phyloP scores from a whole-genome alignment of 2,329 filamentous ascomycete genomes.

The Fusarium sp. region DNA sequence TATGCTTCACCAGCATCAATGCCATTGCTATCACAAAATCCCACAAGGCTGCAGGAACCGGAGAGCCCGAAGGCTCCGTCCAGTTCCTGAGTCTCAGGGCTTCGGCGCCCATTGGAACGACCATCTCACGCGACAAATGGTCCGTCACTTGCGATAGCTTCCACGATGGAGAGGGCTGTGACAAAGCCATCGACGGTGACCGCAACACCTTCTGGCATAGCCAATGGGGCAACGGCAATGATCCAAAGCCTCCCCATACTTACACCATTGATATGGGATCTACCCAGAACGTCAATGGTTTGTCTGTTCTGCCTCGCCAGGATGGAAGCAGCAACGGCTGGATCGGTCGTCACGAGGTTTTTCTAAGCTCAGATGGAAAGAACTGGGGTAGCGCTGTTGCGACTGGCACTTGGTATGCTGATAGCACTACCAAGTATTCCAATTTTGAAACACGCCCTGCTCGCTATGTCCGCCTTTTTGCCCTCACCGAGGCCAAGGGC shows the following conservation, averaged over 20 bases:
- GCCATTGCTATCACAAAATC: background rate
- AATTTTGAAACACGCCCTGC: constrained; percentile 31
- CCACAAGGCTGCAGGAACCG: background rate
- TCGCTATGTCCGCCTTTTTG: constrained; percentile 24
- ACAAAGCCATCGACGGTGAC: constrained; percentile 28
- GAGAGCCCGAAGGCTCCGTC: background rate
- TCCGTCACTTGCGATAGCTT: constrained; percentile 26
- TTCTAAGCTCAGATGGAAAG: constrained; percentile 22
- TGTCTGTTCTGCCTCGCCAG: constrained; percentile 29
- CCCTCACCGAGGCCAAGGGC: constrained; percentile 4
- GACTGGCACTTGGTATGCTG: constrained; percentile 26
- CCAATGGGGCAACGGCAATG: background rate
- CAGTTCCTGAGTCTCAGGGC: background rate
- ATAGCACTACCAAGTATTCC: constrained; percentile 20
- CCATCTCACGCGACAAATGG: constrained; percentile 23
- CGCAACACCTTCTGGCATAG: constrained; percentile 26
- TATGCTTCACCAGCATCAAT: background rate
- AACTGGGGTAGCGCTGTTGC: constrained; percentile 27
- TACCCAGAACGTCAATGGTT: constrained; percentile 18
- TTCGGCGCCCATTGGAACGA: background rate
- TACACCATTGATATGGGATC: constrained; percentile 26
- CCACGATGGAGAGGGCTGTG: constrained; percentile 17
- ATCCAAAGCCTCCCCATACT: constrained; percentile 19
- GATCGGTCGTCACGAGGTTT: constrained; percentile 15
- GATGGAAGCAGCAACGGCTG: constrained; percentile 3